Evolutionary conservation across 306 rosid species (phyloP).

Genomic region (Quercus agrifolia): DNA sequence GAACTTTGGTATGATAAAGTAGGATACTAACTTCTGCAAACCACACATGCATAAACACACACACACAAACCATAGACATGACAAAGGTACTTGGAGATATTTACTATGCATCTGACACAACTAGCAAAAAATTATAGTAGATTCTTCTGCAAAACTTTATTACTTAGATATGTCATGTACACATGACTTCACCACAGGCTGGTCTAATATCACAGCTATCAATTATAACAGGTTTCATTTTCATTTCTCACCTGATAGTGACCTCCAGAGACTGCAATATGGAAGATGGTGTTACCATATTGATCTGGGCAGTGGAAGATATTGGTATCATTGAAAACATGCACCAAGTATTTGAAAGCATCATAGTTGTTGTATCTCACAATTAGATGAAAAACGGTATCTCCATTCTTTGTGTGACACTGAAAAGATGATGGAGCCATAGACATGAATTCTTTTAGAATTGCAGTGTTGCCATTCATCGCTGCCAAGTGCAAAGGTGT

Average conservation of each 20-base stretch:
- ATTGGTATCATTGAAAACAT: constrained; percentile 31
- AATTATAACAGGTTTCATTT: background rate
- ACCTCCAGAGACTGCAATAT: constrained; percentile 53
- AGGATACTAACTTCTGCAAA: too few relatives aligned
- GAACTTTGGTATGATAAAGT: too few relatives aligned
- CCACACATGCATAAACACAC: too few relatives aligned
- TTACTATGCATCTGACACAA: too few relatives aligned
- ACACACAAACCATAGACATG: too few relatives aligned
- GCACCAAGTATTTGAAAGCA: constrained; percentile 51
- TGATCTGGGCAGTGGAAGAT: constrained; percentile 51
- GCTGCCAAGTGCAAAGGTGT: constrained; percentile 72
- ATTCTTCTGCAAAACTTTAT: background rate
- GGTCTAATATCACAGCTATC: background rate
- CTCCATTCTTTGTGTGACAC: constrained; percentile 50
- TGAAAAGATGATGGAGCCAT: constrained; percentile 43
- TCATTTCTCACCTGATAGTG: constrained; percentile 47
- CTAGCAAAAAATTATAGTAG: background rate
- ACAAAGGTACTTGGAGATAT: too few relatives aligned
- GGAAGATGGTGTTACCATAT: constrained; percentile 53
- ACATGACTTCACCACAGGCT: background rate
- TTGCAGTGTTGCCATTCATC: constrained; percentile 44
- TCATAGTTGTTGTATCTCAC: constrained; percentile 51
- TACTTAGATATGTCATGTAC: background rate
- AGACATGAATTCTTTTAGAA: constrained; percentile 46
- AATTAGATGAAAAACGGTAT: constrained; percentile 64